Evolutionary conservation across 177 flowering plant genomes (phyloP).

Genomic region (Telopea speciosissima): DNA sequence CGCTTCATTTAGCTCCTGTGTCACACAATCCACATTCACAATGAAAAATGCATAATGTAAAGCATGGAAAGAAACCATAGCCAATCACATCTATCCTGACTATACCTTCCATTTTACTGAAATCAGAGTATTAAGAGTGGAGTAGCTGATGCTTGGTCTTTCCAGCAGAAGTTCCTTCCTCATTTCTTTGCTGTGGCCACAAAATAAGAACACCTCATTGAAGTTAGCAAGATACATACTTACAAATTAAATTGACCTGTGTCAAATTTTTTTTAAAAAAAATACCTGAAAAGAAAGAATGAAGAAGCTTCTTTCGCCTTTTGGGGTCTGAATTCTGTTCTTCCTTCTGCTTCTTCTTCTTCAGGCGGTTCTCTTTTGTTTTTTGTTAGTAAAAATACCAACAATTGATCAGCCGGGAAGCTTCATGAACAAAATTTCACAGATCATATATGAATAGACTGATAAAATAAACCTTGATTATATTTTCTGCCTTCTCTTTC

Average conservation of each 20-base stretch:
- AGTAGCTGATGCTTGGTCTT: constrained; percentile 50
- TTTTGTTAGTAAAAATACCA: constrained; percentile 32
- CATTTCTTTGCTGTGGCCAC: constrained; percentile 53
- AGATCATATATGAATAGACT: not conserved
- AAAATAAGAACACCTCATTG: no score
- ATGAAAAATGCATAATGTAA: no score
- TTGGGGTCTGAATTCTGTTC: constrained; percentile 57
- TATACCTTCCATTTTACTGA: constrained; percentile 83
- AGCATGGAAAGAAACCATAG: no score
- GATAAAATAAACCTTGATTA: constrained; percentile 55
- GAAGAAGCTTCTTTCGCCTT: constrained; percentile 86
- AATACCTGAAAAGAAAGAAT: constrained; percentile 64
- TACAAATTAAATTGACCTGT: not conserved
- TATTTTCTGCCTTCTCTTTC: constrained; percentile 79
- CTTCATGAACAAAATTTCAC: no score
- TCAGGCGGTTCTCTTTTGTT: constrained; percentile 51
- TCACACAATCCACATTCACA: no score
- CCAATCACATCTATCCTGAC: no score
- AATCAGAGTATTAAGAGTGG: constrained; percentile 60
- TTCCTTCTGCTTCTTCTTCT: constrained; percentile 52
- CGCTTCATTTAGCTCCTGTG: constrained; percentile 47
- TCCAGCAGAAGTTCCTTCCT: constrained; percentile 59
- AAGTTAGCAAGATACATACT: no score
- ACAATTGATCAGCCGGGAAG: no score
- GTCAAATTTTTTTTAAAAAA: no score